Base-by-base conservation (phyloP, 2,329 filamentous ascomycete genomes). In the Pezicula rhizophila region DNA sequence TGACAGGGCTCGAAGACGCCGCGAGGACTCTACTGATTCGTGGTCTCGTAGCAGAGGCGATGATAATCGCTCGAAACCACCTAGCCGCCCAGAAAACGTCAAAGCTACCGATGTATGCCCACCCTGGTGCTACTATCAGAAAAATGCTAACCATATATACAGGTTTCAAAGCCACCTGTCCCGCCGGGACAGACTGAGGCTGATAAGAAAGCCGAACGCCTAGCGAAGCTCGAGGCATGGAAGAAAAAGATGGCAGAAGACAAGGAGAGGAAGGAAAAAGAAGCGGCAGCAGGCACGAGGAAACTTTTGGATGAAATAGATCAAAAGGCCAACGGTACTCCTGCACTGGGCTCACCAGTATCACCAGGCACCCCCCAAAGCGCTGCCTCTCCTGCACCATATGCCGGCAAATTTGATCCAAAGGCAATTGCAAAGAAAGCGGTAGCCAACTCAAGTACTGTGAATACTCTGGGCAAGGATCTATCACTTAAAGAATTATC, bases 181-280 rank as follows among this genome's bases (percentile, higher is more conserved):
- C 64, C 74, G 46, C 68, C 72, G 40, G 68, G 69, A 15, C 82
- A 82, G 60, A 75, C 79, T 26, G 87, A 89, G 60, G 79, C 81
- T 52, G 83, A 89, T 44, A 89, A 87, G 63, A 89, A 91, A 66
- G 86, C 85, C 44, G 87, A 92, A 66, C 77, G 87, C 54, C 75
- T 90, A 39, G 88, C 88, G 25, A 91, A 89, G 64, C 70, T 95
- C 25, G 88, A 92, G 65, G 87, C 88, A 49, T 96, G 90, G 91
- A 96, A 96, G 70, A 87, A 89, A 68, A 92, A 91, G 69, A 85
- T 89, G 64, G 75, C 76, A 5, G 87, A 89, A 55, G 82, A 83
- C 63, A 84, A 85, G 58, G 84, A 85, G 59, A 79, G 78, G 54
- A 88, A 88, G 64, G 80, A 87, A 63, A 83, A 81, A 60, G 80